Evolutionary conservation across 805 yeast species (phyloP), one percentile per base, ranked within the genome.

Genomic region (Yarrowia sp.): DNA sequence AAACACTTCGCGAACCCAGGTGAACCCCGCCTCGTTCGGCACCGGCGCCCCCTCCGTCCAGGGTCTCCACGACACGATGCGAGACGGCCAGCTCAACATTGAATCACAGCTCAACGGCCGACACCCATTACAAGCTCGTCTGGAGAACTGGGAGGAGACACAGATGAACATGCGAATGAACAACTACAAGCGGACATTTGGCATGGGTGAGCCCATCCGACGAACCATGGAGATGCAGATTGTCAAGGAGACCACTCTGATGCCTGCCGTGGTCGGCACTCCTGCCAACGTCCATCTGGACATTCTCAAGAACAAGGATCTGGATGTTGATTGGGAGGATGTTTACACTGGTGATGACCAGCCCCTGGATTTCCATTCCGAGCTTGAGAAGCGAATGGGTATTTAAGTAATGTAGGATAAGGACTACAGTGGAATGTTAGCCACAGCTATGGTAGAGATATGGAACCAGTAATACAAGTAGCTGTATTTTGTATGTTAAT

Each of bases 191-290:
- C 83, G 96, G 69, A 77, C 89, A 17, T 92, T 89, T 75, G 99
- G 99, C 16, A 85, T 93, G 54, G 97, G 95, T 11, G 98, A 90
- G 72, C 98, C 99, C 9, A 88, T 93, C 75, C 87, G 87, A 73
- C 83, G 98, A 72, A 85, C 87, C 33, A 92, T 95, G 97, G 99
- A 95, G 71, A 78, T 90, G 72, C 80, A 84, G 65, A 82, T 93
- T 26, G 88, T 93, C 3, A 83, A 85, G 51, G 79, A 81, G 56
- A 83, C 89, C 14, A 91, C 89, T 66, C 86, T 85, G 75, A 85
- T 81, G 67, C 97, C 97, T 7, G 72, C 77, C 10, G 74, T 81
- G 5, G 76, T 86, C 52, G 91, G 91, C 14, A 88, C 85, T 7
- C 70, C 84, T 7, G 78, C 81, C 49, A 79, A 82, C 66, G 66